Percentiles rank a stretch among this genome's conserved stretches.
Conservation (phyloP, 225 moss, liverwort and hornwort species). For the Straminergon stramineum region DNA sequence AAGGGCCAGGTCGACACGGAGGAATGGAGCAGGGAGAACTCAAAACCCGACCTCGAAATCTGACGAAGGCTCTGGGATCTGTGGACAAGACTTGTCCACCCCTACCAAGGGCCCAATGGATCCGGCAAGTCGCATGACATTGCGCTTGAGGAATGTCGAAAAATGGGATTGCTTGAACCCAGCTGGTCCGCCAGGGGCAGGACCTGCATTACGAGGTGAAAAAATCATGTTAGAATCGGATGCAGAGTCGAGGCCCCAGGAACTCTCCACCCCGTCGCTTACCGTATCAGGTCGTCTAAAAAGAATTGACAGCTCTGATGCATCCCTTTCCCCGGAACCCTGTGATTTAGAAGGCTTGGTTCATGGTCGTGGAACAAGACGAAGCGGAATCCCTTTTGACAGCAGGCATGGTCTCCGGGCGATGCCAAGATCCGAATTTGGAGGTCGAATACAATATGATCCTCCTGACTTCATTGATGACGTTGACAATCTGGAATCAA, state of each 20-base stretch:
- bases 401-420: background rate
- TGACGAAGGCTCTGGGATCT: slow-evolving; percentile 37
- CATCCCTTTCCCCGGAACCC: slow-evolving; percentile 26
- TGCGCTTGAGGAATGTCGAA: slow-evolving; percentile 24
- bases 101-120: slow-evolving; percentile 11
- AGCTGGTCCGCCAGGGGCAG: slow-evolving; percentile 1
- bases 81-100: slow-evolving; percentile 17
- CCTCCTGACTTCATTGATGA: slow-evolving; percentile 18
- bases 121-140: slow-evolving; percentile 3
- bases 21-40: slow-evolving; percentile 4
- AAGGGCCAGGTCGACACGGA: slow-evolving; percentile 4
- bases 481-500: slow-evolving; percentile 2
- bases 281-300: slow-evolving; percentile 20
- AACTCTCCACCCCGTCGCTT: slow-evolving; percentile 30
- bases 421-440: background rate
- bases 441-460: background rate
- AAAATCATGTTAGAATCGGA: slow-evolving; percentile 36
- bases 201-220: slow-evolving; percentile 14
- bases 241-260: slow-evolving; percentile 43
- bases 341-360: slow-evolving; percentile 3
- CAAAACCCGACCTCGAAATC: slow-evolving; percentile 24
- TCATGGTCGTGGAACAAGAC: background rate
- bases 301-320: slow-evolving; percentile 27
- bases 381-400: background rate
- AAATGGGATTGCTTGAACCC: slow-evolving; percentile 28